Conservation (phyloP, 1,284 basidiomycete genomes). For the Ustilago nuda region DNA sequence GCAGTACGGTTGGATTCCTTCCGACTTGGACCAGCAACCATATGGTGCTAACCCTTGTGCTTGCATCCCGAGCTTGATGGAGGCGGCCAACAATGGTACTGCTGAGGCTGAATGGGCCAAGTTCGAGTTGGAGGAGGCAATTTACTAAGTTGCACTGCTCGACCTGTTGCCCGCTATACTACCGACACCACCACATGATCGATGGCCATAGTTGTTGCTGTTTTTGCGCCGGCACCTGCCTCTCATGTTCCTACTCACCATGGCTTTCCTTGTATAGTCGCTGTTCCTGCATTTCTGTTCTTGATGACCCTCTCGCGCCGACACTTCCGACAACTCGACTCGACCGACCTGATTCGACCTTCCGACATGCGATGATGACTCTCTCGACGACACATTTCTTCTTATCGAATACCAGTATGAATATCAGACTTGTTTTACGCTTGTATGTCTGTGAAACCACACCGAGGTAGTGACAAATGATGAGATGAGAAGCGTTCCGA, state of each 20-base stretch:
- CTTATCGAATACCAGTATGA: conserved; percentile 16
- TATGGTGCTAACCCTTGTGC: conserved; percentile 44
- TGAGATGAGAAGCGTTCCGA: not conserved
- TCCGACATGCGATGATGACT: not conserved
- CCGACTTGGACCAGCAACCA: conserved; percentile 42
- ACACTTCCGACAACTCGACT: not conserved
- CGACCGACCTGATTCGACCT: not conserved
- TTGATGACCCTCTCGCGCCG: not conserved
- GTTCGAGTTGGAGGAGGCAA: conserved; percentile 10
- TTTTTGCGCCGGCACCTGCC: conserved; percentile 13
- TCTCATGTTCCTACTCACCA: conserved; percentile 25
- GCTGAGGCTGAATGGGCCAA: conserved; percentile 3
- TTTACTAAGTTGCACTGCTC: conserved; percentile 10
- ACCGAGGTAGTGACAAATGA: not conserved
- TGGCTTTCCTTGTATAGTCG: not conserved
- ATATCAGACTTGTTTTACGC: not conserved
- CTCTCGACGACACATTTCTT: not conserved
- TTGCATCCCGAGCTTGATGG: conserved; percentile 27
- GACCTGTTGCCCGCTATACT: not conserved
- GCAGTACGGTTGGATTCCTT: conserved; percentile 63
- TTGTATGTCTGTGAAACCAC: not conserved
- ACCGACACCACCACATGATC: conserved; percentile 17
- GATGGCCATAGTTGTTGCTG: conserved; percentile 24
- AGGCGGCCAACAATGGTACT: conserved; percentile 14
- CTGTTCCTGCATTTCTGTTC: not conserved